These are phyloP conservation scores for Paecilomyces sp. DNA, from an alignment of 2,329 filamentous ascomycete genomes.

Conservation along the genomic window DNA sequence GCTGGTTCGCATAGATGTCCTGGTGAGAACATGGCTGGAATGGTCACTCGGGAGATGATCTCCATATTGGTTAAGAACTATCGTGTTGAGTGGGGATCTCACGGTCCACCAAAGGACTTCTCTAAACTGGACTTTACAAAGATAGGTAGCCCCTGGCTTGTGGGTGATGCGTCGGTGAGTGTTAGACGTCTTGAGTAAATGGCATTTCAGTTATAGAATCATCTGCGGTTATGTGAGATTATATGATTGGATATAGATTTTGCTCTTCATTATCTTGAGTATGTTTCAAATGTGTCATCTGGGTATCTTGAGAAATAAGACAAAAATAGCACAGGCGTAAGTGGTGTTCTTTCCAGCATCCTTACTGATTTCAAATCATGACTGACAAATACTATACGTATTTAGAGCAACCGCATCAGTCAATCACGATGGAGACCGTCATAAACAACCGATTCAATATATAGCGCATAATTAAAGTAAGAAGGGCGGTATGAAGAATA, in stretches of 20 bases:
- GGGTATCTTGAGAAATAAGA: not conserved
- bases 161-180: constrained; percentile 6
- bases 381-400: not conserved
- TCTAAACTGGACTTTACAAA: constrained; percentile 8
- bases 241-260: not conserved
- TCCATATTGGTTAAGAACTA: constrained; percentile 6
- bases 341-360: not conserved
- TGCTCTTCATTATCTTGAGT: not conserved
- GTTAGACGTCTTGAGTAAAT: constrained; percentile 1
- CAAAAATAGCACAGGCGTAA: not conserved
- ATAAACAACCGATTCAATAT: not conserved
- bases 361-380: not conserved
- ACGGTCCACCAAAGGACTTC: constrained; percentile 3
- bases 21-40: constrained; percentile 8
- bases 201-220: not conserved
- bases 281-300: not conserved
- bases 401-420: not conserved
- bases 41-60: constrained; percentile 6
- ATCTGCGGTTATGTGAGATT: not conserved
- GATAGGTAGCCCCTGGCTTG: constrained; percentile 10
- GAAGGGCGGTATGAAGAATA: not conserved
- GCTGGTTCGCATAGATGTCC: constrained; percentile 9
- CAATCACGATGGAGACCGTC: not conserved
- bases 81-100: constrained; percentile 5
- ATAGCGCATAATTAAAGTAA: not conserved